phyloP scores from a whole-genome alignment of 208 protist genomes.

The Acanthamoeba culbertsoni region DNA sequence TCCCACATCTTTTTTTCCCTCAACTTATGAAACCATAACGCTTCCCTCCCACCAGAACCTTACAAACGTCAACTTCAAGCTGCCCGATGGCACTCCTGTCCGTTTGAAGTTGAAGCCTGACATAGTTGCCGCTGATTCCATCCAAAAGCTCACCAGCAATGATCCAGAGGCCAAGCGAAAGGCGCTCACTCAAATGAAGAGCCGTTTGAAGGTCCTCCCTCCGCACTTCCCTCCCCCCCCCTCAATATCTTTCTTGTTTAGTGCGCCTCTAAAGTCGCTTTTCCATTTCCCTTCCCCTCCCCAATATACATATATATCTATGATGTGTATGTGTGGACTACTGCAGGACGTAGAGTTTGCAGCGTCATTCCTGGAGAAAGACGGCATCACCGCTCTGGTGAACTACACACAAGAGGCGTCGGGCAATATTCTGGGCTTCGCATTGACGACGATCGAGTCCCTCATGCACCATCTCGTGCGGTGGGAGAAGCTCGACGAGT shows the following conservation, averaged over 20 bases:
- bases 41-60: not conserved
- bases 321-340: not conserved
- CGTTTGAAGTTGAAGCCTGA: conserved; percentile 5
- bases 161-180: conserved; percentile 42
- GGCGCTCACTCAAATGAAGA: conserved; percentile 42
- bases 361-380: not conserved
- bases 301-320: not conserved
- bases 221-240: not conserved
- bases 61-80: not conserved
- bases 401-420: not conserved
- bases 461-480: conserved; percentile 7
- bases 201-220: not conserved
- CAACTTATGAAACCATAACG: not conserved
- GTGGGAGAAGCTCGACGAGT: conserved; percentile 30
- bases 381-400: not conserved
- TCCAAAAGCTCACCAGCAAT: not conserved
- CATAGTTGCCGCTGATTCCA: not conserved
- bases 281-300: not conserved
- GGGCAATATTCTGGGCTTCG: conserved; percentile 38
- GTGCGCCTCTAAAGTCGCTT: not conserved
- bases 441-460: conserved; percentile 18
- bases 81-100: conserved; percentile 5
- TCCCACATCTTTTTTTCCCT: not conserved
- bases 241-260: too few relatives aligned
- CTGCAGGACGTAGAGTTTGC: conserved; percentile 30